phyloP scores from a whole-genome alignment of 306 rosid genomes.

The Ormosia semicastrata region DNA sequence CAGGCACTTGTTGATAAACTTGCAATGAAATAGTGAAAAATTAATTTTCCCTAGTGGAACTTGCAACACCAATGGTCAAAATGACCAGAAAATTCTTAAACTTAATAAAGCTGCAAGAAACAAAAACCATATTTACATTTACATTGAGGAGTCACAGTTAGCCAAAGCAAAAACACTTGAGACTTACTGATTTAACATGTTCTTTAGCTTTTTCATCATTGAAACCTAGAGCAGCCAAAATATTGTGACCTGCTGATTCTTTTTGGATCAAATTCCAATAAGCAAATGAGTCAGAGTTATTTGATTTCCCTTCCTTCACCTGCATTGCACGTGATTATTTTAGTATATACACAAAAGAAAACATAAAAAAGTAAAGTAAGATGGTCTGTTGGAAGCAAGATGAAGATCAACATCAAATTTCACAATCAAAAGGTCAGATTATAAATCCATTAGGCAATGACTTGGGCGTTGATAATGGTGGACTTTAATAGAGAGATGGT shows the following conservation, averaged over 20 bases:
- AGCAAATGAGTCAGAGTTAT: slow-evolving; percentile 60
- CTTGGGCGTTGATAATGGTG: neutral
- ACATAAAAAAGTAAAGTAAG: neutral
- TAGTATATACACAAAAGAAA: neutral
- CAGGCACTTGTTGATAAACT: too few species aligned
- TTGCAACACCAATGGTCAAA: neutral
- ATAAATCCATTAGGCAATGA: neutral
- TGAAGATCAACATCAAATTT: neutral
- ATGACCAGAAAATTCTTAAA: neutral
- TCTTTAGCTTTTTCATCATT: slow-evolving; percentile 80
- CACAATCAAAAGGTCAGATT: neutral
- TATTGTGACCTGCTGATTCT: slow-evolving; percentile 75
- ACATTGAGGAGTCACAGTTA: neutral
- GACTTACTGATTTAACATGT: slow-evolving; percentile 50
- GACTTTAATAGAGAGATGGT: neutral
- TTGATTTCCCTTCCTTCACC: slow-evolving; percentile 75
- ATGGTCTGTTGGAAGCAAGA: neutral
- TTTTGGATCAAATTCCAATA: slow-evolving; percentile 84
- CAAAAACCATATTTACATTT: neutral
- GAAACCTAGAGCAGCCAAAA: slow-evolving; percentile 72
- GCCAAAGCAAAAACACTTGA: neutral
- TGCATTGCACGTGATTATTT: slow-evolving; percentile 32
- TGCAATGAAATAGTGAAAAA: too few species aligned
- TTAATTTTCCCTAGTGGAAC: neutral
- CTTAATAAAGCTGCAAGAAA: neutral